A percentile compares a stretch with the other conserved stretches of the same genome.
Evolutionary conservation across 1,284 basidiomycete genomes (phyloP).

Genomic region (Trametes hirsuta): DNA sequence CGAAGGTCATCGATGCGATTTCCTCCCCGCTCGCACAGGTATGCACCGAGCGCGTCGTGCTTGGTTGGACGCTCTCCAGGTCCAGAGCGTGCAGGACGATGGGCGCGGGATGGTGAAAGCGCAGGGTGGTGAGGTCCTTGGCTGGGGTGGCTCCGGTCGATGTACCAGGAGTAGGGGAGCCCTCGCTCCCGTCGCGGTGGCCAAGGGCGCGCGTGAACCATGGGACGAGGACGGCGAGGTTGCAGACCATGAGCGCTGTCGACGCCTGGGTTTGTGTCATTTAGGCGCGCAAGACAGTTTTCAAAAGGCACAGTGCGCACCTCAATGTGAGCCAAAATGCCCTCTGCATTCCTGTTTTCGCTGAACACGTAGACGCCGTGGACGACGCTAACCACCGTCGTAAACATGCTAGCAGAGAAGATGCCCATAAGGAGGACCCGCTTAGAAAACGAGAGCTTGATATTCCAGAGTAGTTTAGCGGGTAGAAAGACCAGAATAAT

Average conservation of each 20-base stretch:
- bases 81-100: conserved; percentile 18
- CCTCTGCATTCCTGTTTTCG: conserved; percentile 25
- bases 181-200: conserved; percentile 20
- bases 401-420: conserved; percentile 33
- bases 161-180: not conserved
- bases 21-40: not conserved
- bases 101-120: conserved; percentile 18
- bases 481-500: conserved; percentile 30
- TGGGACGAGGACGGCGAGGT: conserved; percentile 31
- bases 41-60: not conserved
- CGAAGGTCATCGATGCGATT: not conserved
- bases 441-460: conserved; percentile 22
- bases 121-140: conserved; percentile 22
- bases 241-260: conserved; percentile 29
- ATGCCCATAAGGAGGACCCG: conserved; percentile 29
- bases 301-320: conserved; percentile 6
- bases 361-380: conserved; percentile 29
- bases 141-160: not conserved
- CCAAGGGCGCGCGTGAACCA: conserved; percentile 25
- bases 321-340: conserved; percentile 28
- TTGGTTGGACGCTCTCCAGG: not conserved
- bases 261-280: conserved; percentile 17
- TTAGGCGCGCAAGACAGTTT: not conserved
- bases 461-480: conserved; percentile 31
- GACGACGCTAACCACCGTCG: conserved; percentile 29